A percentile compares a stretch with the other conserved stretches of the same genome.
These are phyloP conservation scores for Metarhizium anisopliae DNA, from an alignment of 2,329 filamentous ascomycete species.

Conservation along the genomic window DNA sequence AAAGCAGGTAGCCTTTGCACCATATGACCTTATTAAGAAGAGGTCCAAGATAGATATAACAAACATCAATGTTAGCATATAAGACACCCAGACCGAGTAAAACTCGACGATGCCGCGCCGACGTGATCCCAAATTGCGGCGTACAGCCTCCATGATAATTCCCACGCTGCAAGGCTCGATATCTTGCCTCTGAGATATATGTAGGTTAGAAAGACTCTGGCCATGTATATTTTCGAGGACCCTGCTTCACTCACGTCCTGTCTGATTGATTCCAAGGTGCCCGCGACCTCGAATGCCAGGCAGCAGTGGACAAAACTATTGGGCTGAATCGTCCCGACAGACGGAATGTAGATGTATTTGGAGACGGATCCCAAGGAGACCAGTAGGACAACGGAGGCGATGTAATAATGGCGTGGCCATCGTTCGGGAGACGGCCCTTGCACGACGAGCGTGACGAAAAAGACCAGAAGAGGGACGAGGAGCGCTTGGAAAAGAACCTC, in stretches of 20 bases:
- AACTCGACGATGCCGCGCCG: not conserved
- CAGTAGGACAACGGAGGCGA: not conserved
- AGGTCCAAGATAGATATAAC: not conserved
- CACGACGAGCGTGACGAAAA: not conserved
- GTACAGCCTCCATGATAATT: not conserved
- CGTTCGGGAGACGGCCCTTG: not conserved
- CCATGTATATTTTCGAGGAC: not conserved
- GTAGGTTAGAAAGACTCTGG: not conserved
- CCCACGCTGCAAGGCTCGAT: slow-evolving; percentile 1
- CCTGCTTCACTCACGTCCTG: not conserved
- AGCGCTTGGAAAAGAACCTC: not conserved
- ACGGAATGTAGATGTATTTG: not conserved
- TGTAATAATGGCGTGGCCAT: slow-evolving; percentile 1
- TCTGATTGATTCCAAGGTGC: not conserved
- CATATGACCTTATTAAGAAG: not conserved
- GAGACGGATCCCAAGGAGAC: not conserved
- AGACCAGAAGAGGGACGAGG: not conserved
- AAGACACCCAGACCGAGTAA: not conserved
- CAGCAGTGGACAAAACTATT: not conserved
- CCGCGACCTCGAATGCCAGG: not conserved
- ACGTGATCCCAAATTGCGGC: not conserved
- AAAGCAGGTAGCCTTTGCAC: not conserved
- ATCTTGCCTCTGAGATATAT: not conserved
- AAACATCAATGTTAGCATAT: not conserved
- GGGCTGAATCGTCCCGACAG: not conserved